These are phyloP conservation scores for Lasiosphaeria miniovina DNA, from an alignment of 495 filamentous ascomycete species.

Conservation along the genomic window DNA sequence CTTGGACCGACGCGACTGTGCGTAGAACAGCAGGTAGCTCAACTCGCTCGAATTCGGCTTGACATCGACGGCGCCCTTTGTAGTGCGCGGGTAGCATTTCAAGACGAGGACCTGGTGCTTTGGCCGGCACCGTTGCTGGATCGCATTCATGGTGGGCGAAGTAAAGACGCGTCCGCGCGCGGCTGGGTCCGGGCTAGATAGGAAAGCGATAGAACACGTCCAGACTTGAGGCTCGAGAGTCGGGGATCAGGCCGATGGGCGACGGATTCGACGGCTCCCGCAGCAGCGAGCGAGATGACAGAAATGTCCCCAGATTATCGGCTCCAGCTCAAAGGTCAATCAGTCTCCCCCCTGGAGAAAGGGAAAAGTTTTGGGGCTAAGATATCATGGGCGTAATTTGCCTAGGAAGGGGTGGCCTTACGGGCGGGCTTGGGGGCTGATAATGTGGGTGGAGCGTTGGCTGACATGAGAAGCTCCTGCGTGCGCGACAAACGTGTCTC, in stretches of 20 bases:
- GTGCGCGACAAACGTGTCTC: background rate
- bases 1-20: slow-evolving; percentile 86
- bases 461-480: background rate
- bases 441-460: background rate
- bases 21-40: slow-evolving; percentile 93
- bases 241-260: background rate
- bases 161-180: slow-evolving; percentile 1
- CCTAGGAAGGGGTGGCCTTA: slow-evolving; percentile 1
- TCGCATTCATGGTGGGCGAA: slow-evolving; percentile 49
- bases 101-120: slow-evolving; percentile 91
- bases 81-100: slow-evolving; percentile 88
- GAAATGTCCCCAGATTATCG: background rate
- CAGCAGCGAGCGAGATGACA: background rate
- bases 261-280: background rate
- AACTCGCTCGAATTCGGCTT: slow-evolving; percentile 93
- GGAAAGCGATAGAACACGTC: background rate
- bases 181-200: background rate
- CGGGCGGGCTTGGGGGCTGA: slow-evolving; percentile 2
- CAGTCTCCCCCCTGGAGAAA: background rate
- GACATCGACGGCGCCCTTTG: slow-evolving; percentile 83
- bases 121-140: slow-evolving; percentile 64
- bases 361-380: slow-evolving; percentile 10
- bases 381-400: slow-evolving; percentile 12
- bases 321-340: slow-evolving; percentile 2
- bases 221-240: background rate